Base-by-base conservation (phyloP, 2,329 filamentous ascomycete species). In the Chaetomium olivaceum region DNA sequence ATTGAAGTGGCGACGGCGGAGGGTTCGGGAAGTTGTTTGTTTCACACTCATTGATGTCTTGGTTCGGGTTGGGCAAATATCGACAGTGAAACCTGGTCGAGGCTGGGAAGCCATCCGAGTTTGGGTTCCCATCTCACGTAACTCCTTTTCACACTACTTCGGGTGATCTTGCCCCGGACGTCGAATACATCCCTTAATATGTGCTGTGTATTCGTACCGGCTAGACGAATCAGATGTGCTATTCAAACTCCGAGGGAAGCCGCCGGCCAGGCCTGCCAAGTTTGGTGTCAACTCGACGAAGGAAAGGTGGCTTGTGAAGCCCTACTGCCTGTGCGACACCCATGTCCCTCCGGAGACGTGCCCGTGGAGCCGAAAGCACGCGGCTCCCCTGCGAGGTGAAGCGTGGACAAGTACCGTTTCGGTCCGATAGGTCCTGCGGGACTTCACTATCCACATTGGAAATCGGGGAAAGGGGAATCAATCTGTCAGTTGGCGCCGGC, bases 351-450 rank as follows among this genome's bases (percentile, higher is more conserved):
- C 55, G 64, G 51, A 60, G 31, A 48, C 21, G 39, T 52, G 16
- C 58, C 66, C 58, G 64, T 52, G 4, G 33, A 64, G 57, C 64
- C 67, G 67, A 52, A 57, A 27, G 19, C 48, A 52, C 61, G 39
- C 55, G 59, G 52, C 59, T 63, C 52, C 48, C 54, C 5, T 43
- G 23, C 16, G 29, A 25, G 36, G 54, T 36, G 33, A 14, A 52
- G 33, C 50, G 31, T 33, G 56, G 50, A 56, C 58, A 60, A 52
- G 52, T n/a, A 36, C 27, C 6, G 63, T 58, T 59, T 68, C 64
- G 62, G 64, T 55, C 64, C 64, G 64, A 67, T 67, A 67, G 60
- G 39, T 43, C 39, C 39, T 39, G 36, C 36, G 36, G 36, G 39
- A 43, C 16, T 11, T 8, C 3, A 19, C 16, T 43, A 19, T n/a